Conservation (phyloP, 1,284 basidiomycete genomes). For the Ustilago sp. region DNA sequence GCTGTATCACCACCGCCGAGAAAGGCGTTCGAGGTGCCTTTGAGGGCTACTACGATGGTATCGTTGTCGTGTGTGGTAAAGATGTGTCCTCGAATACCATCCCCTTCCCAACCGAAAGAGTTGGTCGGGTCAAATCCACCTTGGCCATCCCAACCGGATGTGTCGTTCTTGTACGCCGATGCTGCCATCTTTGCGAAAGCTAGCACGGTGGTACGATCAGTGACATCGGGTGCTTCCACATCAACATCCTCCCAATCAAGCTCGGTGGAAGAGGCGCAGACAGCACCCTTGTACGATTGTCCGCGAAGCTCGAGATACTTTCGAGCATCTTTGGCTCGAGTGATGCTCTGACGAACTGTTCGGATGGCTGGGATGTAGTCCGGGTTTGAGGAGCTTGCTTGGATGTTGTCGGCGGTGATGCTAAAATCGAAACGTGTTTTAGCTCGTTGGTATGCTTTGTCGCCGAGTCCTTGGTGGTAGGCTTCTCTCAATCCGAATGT, state of each 20-base stretch:
- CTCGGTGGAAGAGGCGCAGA: constrained; percentile 42
- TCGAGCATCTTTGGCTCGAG: constrained; percentile 34
- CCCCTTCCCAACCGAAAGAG: constrained; percentile 91
- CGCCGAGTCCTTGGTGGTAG: constrained; percentile 45
- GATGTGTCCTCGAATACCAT: constrained; percentile 91
- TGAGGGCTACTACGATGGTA: constrained; percentile 89
- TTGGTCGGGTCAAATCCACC: constrained; percentile 72
- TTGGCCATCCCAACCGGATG: constrained; percentile 38
- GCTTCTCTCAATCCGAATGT: constrained; percentile 43
- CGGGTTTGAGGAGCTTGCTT: constrained; percentile 14
- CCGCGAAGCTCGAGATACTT: constrained; percentile 47
- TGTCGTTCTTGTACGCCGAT: constrained; percentile 78
- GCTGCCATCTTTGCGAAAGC: constrained; percentile 92
- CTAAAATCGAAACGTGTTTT: constrained; percentile 31
- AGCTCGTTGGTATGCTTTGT: constrained; percentile 39
- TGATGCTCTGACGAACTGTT: constrained; percentile 43
- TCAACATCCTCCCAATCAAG: constrained; percentile 72
- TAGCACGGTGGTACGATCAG: constrained; percentile 81
- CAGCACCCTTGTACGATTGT: constrained; percentile 38
- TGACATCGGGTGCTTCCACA: constrained; percentile 75
- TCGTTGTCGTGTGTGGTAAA: constrained; percentile 74
- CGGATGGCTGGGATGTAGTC: constrained; percentile 41
- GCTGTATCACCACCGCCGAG: constrained; percentile 85
- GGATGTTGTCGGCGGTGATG: constrained; percentile 32
- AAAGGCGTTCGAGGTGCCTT: constrained; percentile 87